Percentiles rank a stretch among this genome's conserved stretches.
phyloP scores from a whole-genome alignment of 495 filamentous ascomycete genomes.

The Neurospora sp. region DNA sequence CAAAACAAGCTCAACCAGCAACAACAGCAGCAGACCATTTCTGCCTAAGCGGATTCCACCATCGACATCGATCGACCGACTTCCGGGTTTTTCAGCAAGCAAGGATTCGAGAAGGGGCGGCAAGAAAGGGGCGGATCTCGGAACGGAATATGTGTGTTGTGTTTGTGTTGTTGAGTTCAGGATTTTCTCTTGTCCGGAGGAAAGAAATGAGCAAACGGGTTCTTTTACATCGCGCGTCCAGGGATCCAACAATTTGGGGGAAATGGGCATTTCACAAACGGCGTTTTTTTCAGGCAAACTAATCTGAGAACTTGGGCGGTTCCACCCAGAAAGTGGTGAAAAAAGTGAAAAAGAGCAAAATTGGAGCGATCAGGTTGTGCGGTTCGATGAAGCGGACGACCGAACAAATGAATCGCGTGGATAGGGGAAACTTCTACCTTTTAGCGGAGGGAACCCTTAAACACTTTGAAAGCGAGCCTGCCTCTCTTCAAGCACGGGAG shows the following conservation, averaged over 20 bases:
- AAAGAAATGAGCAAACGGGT: background rate
- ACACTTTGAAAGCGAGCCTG: background rate
- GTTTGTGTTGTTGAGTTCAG: background rate
- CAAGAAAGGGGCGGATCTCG: background rate
- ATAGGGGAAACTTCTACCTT: background rate
- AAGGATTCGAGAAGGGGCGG: background rate
- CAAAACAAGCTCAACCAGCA: slow-evolving; percentile 16
- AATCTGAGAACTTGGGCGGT: background rate
- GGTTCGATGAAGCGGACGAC: background rate
- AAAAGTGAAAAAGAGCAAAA: background rate
- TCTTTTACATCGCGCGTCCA: background rate
- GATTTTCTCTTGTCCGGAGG: background rate
- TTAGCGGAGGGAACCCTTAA: background rate
- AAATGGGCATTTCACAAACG: background rate
- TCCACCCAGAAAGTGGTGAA: background rate
- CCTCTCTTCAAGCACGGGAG: background rate
- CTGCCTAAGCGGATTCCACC: background rate
- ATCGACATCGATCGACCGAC: background rate
- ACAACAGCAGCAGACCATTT: background rate
- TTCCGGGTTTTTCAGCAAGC: background rate
- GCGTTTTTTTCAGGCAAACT: background rate
- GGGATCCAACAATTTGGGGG: background rate
- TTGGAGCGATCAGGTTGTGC: background rate
- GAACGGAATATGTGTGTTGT: background rate
- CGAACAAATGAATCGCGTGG: background rate